phyloP scores from a whole-genome alignment of 345 rosid genomes.

The Euclidium syriacum region DNA sequence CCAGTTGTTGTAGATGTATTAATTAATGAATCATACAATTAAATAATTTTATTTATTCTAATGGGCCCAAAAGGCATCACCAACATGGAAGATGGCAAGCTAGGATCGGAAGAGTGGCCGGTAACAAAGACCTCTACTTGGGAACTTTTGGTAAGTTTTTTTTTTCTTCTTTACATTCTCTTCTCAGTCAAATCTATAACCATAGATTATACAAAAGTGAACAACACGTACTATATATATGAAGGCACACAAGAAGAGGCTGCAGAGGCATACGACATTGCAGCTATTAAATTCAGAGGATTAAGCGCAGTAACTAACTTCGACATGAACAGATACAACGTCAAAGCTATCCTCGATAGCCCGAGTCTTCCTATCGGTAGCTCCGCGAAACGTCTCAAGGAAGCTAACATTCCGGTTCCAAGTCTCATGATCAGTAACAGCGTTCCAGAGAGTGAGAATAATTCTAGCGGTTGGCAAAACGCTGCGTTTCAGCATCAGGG shows the following conservation, averaged over 20 bases:
- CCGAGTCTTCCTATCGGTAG: constrained; percentile 69
- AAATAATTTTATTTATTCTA: background rate
- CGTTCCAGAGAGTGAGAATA: constrained; percentile 11
- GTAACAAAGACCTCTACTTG: constrained; percentile 91
- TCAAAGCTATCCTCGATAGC: constrained; percentile 81
- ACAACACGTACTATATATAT: background rate
- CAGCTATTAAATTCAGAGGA: constrained; percentile 92
- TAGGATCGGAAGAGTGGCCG: constrained; percentile 95
- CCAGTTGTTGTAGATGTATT: background rate
- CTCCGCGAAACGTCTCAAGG: constrained; percentile 58
- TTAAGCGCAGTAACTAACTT: constrained; percentile 96
- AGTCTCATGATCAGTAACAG: constrained; percentile 3
- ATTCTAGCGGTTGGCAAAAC: constrained; percentile 34
- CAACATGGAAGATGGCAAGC: constrained; percentile 99
- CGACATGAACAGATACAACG: constrained; percentile 83
- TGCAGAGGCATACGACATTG: constrained; percentile 96
- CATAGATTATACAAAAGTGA: background rate
- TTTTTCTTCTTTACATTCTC: background rate
- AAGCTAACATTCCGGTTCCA: constrained; percentile 3
- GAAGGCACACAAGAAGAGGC: constrained; percentile 95
- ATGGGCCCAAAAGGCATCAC: constrained; percentile 57
- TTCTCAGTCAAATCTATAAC: background rate
- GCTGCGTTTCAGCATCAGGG: constrained; percentile 41
- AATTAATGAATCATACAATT: background rate
- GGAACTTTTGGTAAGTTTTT: constrained; percentile 72